Base-by-base conservation (phyloP, 257 asterid species). In the Forsythia viridissima region DNA sequence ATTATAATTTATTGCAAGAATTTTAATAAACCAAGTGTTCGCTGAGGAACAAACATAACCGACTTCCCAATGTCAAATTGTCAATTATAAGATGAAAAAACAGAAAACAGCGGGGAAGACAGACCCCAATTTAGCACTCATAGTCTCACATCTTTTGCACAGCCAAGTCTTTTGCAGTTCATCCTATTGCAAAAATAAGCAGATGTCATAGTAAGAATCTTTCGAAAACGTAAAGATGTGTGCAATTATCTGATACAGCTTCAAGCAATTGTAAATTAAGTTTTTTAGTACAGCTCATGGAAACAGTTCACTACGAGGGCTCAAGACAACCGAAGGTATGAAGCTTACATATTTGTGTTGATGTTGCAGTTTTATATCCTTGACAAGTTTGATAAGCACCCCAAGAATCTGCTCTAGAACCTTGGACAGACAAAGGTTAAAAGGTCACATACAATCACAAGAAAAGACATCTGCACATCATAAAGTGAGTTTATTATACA, bases 331-430 rank as follows among this genome's bases (percentile, higher is more conserved):
- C 70, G 74, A 40, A 46, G 75, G 63, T 38, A 48, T 41, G 77
- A 72, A 81, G 69, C 98, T 87, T 88, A 95, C 99, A 86, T 95
- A 93, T 92, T 91, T 93, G 87, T 95, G 98, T 44, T 95, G 99
- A 84, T 95, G 99, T 71, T 88, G 88, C 83, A 93, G 91, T 89
- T 96, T 96, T 73, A 93, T 89, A 86, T 96, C 99, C 88, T 91
- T 96, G 84, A 96, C 99, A 75, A 96, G 97, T 91, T 96, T 96
- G 74, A 96, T 90, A 72, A 96, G 99, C 86, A 95, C 94, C 82
- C 96, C 98, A 79, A 95, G 95, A 81, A 95, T 93, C 90, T 95
- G 99, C 97, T 95, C 99, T 88, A 95, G 83, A 83, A 95, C 98
- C 98, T 94, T 80, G 75, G 73, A 84, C 20, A 59, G 72, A 78